Evolutionary conservation across 257 asterid genomes (phyloP).

Genomic region (Capsicum baccatum): DNA sequence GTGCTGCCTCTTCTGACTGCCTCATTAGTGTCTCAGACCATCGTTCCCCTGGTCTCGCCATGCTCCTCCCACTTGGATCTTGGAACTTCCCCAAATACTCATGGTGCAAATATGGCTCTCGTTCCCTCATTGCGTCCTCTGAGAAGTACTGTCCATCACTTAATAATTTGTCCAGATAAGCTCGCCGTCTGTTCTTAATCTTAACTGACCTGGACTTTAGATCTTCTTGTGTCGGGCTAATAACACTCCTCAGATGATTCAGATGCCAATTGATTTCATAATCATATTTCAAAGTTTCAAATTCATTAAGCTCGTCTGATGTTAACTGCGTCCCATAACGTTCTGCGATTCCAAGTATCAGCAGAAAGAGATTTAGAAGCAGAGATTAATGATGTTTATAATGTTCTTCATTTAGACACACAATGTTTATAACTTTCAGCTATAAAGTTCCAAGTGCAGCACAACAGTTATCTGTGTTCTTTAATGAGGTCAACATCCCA

Average conservation of each 20-base stretch:
- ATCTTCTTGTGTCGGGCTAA: conserved; percentile 61
- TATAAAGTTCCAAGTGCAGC: background rate
- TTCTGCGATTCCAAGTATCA: conserved; percentile 51
- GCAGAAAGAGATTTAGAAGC: background rate
- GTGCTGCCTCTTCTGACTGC: conserved; percentile 74
- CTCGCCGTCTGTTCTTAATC: conserved; percentile 86
- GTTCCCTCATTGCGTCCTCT: conserved; percentile 97
- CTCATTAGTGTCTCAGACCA: conserved; percentile 96
- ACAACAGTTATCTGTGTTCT: background rate
- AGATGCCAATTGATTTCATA: conserved; percentile 95
- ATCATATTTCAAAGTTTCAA: conserved; percentile 69
- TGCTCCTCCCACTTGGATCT: conserved; percentile 82
- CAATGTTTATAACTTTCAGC: background rate
- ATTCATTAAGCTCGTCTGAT: conserved; percentile 69
- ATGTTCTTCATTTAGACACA: background rate
- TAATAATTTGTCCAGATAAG: conserved; percentile 76
- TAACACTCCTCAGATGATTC: conserved; percentile 60
- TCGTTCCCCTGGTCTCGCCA: conserved; percentile 97
- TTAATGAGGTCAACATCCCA: background rate
- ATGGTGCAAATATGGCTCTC: conserved; percentile 96
- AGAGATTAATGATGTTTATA: background rate
- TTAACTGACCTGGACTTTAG: conserved; percentile 62
- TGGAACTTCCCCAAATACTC: conserved; percentile 93
- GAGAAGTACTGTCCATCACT: conserved; percentile 76
- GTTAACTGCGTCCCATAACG: conserved; percentile 77